Conservation (phyloP, 805 yeast species). For the Yarrowia hollandica region DNA sequence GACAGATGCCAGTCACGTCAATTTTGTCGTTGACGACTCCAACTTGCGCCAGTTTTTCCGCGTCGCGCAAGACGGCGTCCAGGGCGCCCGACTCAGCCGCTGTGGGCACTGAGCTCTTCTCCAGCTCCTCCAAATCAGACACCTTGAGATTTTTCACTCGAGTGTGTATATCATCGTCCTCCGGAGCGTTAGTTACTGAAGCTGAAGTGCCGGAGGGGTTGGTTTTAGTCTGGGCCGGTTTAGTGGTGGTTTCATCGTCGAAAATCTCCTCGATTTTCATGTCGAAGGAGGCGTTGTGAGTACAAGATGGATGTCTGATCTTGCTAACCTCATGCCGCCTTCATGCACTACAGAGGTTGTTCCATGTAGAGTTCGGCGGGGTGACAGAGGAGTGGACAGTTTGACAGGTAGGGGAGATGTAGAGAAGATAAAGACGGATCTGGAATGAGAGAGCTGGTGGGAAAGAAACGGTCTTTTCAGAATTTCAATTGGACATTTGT, state of each 20-base stretch:
- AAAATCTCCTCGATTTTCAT: constrained; percentile 21
- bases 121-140: constrained; percentile 4
- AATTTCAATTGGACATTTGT: not conserved
- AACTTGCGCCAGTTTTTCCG: not conserved
- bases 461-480: not conserved
- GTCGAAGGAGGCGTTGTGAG: not conserved
- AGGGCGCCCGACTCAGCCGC: not conserved
- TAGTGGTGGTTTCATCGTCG: constrained; percentile 15
- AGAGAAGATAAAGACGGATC: too few species aligned
- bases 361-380: constrained; percentile 3
- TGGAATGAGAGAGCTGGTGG: not conserved
- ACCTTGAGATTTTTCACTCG: constrained; percentile 1
- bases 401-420: not conserved
- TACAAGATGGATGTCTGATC: not conserved
- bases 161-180: not conserved
- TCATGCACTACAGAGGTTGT: too few species aligned
- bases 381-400: not conserved
- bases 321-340: too few species aligned
- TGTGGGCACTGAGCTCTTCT: not conserved
- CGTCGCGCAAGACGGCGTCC: not conserved
- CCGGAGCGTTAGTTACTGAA: too few species aligned
- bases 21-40: constrained; percentile 4
- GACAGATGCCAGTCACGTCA: not conserved
- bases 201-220: not conserved
- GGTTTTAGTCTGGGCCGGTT: not conserved